phyloP scores from a whole-genome alignment of 2,329 filamentous ascomycete species.

The Aspergillus uvarum region DNA sequence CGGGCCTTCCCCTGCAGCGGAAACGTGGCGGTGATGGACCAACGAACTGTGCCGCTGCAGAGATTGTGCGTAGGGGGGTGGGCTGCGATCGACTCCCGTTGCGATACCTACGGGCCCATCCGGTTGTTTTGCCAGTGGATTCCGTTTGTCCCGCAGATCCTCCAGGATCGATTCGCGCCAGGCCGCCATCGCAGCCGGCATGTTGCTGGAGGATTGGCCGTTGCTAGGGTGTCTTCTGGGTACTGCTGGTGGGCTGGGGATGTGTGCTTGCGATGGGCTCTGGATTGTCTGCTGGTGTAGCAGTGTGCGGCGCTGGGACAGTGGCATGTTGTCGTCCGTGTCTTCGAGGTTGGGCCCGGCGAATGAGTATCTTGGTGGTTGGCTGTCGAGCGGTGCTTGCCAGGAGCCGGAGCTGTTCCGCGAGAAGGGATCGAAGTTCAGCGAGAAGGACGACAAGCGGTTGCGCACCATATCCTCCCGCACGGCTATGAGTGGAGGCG shows the following conservation, averaged over 20 bases:
- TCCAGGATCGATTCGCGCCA: slow-evolving; percentile 67
- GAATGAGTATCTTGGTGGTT: slow-evolving; percentile 17
- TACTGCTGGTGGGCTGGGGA: slow-evolving; percentile 12
- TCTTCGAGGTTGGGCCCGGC: slow-evolving; percentile 29
- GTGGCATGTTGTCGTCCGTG: slow-evolving; percentile 69
- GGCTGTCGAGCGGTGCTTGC: slow-evolving; percentile 14
- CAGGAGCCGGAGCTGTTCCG: slow-evolving; percentile 31
- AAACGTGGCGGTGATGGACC: slow-evolving; percentile 63
- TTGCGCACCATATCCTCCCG: slow-evolving; percentile 53
- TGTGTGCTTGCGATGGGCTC: slow-evolving; percentile 55
- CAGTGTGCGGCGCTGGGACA: slow-evolving; percentile 65
- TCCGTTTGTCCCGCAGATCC: slow-evolving; percentile 52
- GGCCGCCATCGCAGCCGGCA: slow-evolving; percentile 60
- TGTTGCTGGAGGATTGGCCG: slow-evolving; percentile 18
- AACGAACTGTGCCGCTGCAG: slow-evolving; percentile 60
- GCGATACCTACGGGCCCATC: slow-evolving; percentile 22
- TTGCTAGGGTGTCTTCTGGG: slow-evolving; percentile 14
- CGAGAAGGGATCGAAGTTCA: slow-evolving; percentile 32
- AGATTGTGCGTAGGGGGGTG: slow-evolving; percentile 56
- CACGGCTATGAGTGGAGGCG: slow-evolving; percentile 54
- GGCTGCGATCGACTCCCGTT: slow-evolving; percentile 39
- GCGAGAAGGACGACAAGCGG: slow-evolving; percentile 38
- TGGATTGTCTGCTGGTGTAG: slow-evolving; percentile 55
- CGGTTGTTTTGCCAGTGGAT: slow-evolving; percentile 25
- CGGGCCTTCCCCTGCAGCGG: slow-evolving; percentile 74